phyloP scores from a whole-genome alignment of 2,329 filamentous ascomycete species.

The Nigrospora oryzae region DNA sequence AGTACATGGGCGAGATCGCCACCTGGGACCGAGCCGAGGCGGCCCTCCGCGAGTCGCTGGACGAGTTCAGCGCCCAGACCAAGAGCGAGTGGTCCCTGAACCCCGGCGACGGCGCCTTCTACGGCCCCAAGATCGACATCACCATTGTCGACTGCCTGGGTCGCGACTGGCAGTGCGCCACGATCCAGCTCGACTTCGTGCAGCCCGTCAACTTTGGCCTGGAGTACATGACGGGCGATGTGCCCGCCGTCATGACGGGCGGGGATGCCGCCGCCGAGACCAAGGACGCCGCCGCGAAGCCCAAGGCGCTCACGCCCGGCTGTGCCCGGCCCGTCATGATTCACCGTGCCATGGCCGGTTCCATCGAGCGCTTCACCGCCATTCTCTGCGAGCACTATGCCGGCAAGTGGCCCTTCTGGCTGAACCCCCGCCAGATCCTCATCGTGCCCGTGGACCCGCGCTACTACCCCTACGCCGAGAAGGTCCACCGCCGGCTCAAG shows the following conservation, averaged over 20 bases:
- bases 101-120: constrained; percentile 93
- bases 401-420: constrained; percentile 86
- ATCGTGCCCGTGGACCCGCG: constrained; percentile 70
- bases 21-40: constrained; percentile 86
- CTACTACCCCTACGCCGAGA: constrained; percentile 65
- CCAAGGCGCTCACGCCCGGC: constrained; percentile 50
- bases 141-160: constrained; percentile 82
- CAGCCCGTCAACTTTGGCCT: constrained; percentile 79
- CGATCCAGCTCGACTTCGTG: constrained; percentile 91
- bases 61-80: constrained; percentile 56
- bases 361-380: constrained; percentile 53
- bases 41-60: constrained; percentile 69
- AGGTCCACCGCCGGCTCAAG: constrained; percentile 63
- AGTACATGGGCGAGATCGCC: constrained; percentile 76
- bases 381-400: constrained; percentile 79
- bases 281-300: constrained; percentile 32
- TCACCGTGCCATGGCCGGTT: constrained; percentile 75
- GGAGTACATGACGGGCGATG: constrained; percentile 71
- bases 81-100: constrained; percentile 80
- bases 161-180: constrained; percentile 83
- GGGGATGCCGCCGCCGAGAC: constrained; percentile 20
- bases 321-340: constrained; percentile 81
- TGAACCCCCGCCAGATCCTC: constrained; percentile 73
- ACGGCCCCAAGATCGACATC: constrained; percentile 97
- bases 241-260: constrained; percentile 30